phyloP scores from a whole-genome alignment of 768 basidiomycete genomes.

The Agrocybe praecox region DNA sequence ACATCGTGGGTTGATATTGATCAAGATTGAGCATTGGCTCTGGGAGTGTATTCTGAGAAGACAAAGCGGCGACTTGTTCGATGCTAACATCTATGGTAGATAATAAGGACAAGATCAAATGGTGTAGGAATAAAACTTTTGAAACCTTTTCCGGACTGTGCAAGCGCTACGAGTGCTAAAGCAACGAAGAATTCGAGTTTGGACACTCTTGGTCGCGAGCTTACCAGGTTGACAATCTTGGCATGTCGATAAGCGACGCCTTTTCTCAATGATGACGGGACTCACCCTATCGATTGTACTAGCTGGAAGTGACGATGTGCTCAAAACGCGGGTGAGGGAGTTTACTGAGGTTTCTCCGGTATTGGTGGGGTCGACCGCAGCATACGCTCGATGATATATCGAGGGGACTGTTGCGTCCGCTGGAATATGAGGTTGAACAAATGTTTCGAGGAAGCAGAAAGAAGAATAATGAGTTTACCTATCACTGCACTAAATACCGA shows the following conservation, averaged over 20 bases:
- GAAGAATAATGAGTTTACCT: constrained; percentile 43
- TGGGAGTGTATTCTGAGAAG: constrained; percentile 77
- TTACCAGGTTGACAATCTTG: constrained; percentile 90
- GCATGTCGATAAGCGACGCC: not conserved
- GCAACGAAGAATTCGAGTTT: constrained; percentile 93
- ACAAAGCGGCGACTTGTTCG: constrained; percentile 77
- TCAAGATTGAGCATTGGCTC: constrained; percentile 71
- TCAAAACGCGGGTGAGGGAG: constrained; percentile 77
- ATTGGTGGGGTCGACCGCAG: constrained; percentile 68
- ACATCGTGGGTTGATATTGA: constrained; percentile 53
- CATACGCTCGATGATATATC: constrained; percentile 75
- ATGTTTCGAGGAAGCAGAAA: not conserved
- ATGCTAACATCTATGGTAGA: constrained; percentile 66
- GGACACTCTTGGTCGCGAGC: constrained; percentile 77
- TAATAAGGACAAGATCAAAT: not conserved
- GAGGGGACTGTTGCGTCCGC: constrained; percentile 82
- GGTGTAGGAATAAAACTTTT: not conserved
- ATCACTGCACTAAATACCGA: constrained; percentile 71
- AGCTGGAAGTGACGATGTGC: constrained; percentile 79
- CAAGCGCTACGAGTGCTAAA: constrained; percentile 83
- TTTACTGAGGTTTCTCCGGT: constrained; percentile 83
- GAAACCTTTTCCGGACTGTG: constrained; percentile 79
- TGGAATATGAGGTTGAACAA: constrained; percentile 27
- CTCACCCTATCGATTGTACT: constrained; percentile 80
- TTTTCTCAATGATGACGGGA: not conserved